Percentiles rank a stretch among this genome's conserved stretches.
Conservation (phyloP, 495 filamentous ascomycete genomes). For the Aspergillus cristatus region DNA sequence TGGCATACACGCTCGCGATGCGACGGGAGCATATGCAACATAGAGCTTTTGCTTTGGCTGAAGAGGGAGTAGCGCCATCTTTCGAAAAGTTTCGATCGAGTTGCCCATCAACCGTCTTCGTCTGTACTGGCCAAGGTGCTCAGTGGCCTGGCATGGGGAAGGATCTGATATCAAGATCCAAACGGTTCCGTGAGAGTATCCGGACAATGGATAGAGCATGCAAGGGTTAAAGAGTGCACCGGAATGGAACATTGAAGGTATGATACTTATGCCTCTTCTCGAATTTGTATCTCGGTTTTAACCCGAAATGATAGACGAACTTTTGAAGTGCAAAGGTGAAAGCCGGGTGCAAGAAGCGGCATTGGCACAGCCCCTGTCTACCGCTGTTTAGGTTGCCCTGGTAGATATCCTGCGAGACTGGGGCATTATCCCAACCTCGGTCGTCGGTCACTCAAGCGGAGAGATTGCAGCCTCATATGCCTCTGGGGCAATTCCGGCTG, state of each 20-base stretch:
- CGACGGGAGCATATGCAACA: conserved; percentile 12
- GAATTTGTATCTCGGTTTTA: not conserved
- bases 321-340: not conserved
- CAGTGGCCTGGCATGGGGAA: conserved; percentile 5
- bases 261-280: not conserved
- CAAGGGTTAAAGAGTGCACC: not conserved
- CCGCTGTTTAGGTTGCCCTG: conserved; percentile 21
- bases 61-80: conserved; percentile 2
- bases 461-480: conserved; percentile 18
- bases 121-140: conserved; percentile 5
- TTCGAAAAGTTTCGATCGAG: conserved; percentile 51
- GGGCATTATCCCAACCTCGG: conserved; percentile 3
- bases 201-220: not conserved
- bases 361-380: conserved; percentile 18
- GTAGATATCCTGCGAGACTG: conserved; percentile 3
- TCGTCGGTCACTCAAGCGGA: conserved; percentile 13
- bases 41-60: not conserved
- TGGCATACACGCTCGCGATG: conserved; percentile 8
- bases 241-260: not conserved
- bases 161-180: not conserved
- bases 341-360: not conserved
- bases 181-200: not conserved
- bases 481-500: conserved; percentile 4
- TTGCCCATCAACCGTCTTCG: conserved; percentile 55
- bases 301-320: not conserved